These are phyloP conservation scores for Paramyrothecium sp. DNA, from an alignment of 2,329 filamentous ascomycete species.

Conservation along the genomic window DNA sequence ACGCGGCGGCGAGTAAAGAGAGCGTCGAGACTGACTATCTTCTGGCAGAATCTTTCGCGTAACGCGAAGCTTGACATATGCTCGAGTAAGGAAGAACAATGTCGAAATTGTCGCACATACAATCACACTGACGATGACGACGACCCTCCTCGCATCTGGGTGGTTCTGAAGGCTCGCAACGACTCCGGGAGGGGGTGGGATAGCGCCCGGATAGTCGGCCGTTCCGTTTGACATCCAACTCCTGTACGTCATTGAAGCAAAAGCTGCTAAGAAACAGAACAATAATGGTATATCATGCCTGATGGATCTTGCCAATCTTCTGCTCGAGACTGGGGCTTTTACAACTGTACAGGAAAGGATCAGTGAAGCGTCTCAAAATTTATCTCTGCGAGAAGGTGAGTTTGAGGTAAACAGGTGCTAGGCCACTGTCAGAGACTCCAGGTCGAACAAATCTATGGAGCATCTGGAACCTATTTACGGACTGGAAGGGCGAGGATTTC, in stretches of 20 bases:
- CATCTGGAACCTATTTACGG: too few relatives aligned
- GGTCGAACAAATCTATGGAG: too few relatives aligned
- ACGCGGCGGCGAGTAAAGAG: not conserved
- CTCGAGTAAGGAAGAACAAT: constrained; percentile 3
- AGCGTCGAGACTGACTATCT: not conserved
- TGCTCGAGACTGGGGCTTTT: too few relatives aligned
- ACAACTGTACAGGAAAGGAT: too few relatives aligned
- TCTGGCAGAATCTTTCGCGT: not conserved
- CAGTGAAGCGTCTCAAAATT: too few relatives aligned
- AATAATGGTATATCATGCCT: too few relatives aligned
- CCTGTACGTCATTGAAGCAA: not conserved
- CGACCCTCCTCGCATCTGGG: constrained; percentile 7
- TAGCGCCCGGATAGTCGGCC: constrained; percentile 7
- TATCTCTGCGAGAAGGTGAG: too few relatives aligned
- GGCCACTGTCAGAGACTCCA: too few relatives aligned
- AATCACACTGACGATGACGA: constrained; percentile 4
- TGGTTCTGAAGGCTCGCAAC: constrained; percentile 17
- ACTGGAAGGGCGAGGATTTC: too few relatives aligned
- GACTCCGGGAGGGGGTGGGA: constrained; percentile 18
- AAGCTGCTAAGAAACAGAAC: not conserved
- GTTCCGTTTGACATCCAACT: not conserved
- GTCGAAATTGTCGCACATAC: constrained; percentile 1
- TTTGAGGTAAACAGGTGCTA: too few relatives aligned
- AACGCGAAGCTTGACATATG: not conserved
- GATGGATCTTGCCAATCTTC: too few relatives aligned